A percentile compares a stretch with the other conserved stretches of the same genome.
These are phyloP conservation scores for Aspergillus clavatus DNA, from an alignment of 2,329 filamentous ascomycete genomes.

Conservation along the genomic window DNA sequence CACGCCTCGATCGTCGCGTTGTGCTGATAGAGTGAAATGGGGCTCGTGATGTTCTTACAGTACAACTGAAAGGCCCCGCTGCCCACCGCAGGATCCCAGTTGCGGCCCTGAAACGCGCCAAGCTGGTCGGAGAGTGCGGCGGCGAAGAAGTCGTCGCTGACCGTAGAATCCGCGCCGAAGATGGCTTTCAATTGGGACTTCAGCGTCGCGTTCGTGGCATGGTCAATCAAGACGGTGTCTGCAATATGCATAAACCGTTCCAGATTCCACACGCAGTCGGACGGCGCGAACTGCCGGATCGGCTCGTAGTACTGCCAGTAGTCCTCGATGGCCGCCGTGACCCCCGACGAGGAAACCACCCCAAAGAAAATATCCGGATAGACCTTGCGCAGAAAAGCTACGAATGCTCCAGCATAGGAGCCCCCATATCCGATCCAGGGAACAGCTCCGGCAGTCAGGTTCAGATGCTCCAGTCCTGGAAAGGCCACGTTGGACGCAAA, in stretches of 20 bases:
- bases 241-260: conserved; percentile 57
- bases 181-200: conserved; percentile 48
- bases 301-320: conserved; percentile 65
- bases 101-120: conserved; percentile 50
- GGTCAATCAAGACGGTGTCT: conserved; percentile 53
- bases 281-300: conserved; percentile 52
- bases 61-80: conserved; percentile 48
- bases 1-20: conserved; percentile 31
- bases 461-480: conserved; percentile 60
- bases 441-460: conserved; percentile 61
- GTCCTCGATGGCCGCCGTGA: conserved; percentile 71
- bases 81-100: conserved; percentile 57
- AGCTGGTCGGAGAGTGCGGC: conserved; percentile 41
- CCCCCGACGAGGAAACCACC: conserved; percentile 73
- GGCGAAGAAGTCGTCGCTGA: conserved; percentile 16
- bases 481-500: conserved; percentile 72
- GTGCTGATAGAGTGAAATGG: conserved; percentile 40
- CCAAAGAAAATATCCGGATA: conserved; percentile 78
- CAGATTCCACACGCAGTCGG: conserved; percentile 60
- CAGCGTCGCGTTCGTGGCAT: conserved; percentile 40
- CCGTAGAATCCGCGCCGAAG: conserved; percentile 44
- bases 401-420: conserved; percentile 76
- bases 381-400: conserved; percentile 67
- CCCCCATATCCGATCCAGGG: conserved; percentile 79
- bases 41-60: conserved; percentile 52